Evolutionary conservation across 2,329 filamentous ascomycete species (phyloP), one percentile per base, ranked within the genome.

Genomic region (Didymella exigua): DNA sequence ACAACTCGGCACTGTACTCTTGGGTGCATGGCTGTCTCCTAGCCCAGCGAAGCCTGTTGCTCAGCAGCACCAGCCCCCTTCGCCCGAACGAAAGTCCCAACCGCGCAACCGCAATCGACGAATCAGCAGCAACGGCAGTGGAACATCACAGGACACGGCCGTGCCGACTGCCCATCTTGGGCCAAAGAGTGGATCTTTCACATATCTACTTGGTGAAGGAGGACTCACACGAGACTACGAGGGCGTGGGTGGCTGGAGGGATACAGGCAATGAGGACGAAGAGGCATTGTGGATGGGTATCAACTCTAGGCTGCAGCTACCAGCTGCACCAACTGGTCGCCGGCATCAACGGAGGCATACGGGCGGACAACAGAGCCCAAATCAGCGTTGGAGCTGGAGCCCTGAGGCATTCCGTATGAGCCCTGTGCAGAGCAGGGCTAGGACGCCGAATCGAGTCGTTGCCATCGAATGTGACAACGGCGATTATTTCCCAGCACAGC

Each of bases 211-310:
- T 23, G 66, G 69, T 23, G 68, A 65, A 23, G 67, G 67, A 40
- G 69, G 71, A 11, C 44, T 68, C 3, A 69, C 68, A 11, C 66
- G 76, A 29, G 77, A 79, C 57, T 79, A 74, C 44, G 77, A 79
- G 52, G 76, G 76, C 46, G 73, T 79, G 1, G 77, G 77, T 23
- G 77, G 77, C 1, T 76, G 73, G 73, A 63, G 72, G 38, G 65
- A 74, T 14, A 58, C 71, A 3, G 71, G 69, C 11, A 72, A 72
- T 23, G 71, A 74, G 1, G 75, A 77, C 5, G 77, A 79, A 37
- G 76, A 78, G 59, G 77, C 76, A 2, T 46, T 77, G 11, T 79
- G 77, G 77, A 74, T 78, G 62, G 70, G 72, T 50, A 76, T 78
- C 60, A 78, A 78, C 49, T 72, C 71, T n/a, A 59, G 76, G 13